These are phyloP conservation scores for Exophiala viscosa DNA, from an alignment of 2,329 filamentous ascomycete genomes.

Conservation along the genomic window DNA sequence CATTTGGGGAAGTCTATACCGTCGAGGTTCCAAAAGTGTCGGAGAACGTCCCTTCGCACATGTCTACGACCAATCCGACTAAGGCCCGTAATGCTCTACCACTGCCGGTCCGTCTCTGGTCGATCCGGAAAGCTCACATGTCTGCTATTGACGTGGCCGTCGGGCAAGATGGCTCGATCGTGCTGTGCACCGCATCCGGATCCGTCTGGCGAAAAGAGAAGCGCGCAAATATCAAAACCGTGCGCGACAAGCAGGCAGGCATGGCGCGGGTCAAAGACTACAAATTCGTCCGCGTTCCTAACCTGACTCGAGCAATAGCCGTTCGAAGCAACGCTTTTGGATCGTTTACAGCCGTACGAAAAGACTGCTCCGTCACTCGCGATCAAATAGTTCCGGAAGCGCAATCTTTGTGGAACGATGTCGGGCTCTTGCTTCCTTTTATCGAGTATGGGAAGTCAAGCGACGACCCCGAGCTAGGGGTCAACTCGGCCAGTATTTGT, in stretches of 20 bases:
- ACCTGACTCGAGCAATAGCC: slow-evolving; percentile 75
- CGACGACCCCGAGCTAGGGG: slow-evolving; percentile 38
- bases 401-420: slow-evolving; percentile 69
- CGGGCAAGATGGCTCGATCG: slow-evolving; percentile 89
- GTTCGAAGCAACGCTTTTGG: slow-evolving; percentile 87
- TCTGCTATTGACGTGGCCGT: slow-evolving; percentile 83
- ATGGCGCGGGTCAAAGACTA: slow-evolving; percentile 76
- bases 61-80: slow-evolving; percentile 85
- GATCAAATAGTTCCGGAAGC: slow-evolving; percentile 64
- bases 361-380: slow-evolving; percentile 76
- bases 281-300: slow-evolving; percentile 89
- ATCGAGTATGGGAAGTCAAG: slow-evolving; percentile 52
- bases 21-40: slow-evolving; percentile 68
- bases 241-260: slow-evolving; percentile 34
- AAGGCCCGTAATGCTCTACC: slow-evolving; percentile 84
- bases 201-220: slow-evolving; percentile 89
- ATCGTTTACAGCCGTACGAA: slow-evolving; percentile 80
- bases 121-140: slow-evolving; percentile 75
- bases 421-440: slow-evolving; percentile 68
- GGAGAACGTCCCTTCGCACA: slow-evolving; percentile 57
- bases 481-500: slow-evolving; percentile 33
- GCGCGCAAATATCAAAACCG: slow-evolving; percentile 69
- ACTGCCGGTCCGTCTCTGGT: slow-evolving; percentile 78
- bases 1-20: slow-evolving; percentile 81
- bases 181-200: slow-evolving; percentile 86